Evolutionary conservation across 768 basidiomycete species (phyloP).

Genomic region (Rhodotorula diobovata): DNA sequence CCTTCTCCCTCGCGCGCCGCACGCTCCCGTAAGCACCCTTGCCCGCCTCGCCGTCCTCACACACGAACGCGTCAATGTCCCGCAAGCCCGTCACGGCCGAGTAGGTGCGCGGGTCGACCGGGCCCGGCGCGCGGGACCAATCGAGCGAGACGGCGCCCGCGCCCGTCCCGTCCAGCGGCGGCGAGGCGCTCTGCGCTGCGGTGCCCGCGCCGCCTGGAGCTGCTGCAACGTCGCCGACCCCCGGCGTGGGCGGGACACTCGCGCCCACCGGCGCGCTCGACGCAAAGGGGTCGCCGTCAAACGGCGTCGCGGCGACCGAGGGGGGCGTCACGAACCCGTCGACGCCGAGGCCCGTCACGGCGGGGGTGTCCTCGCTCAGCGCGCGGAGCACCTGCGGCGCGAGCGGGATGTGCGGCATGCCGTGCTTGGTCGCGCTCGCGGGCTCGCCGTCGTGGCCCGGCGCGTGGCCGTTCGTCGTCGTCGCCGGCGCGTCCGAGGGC

Average conservation of each 20-base stretch:
- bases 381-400: constrained; percentile 17
- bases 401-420: neutral
- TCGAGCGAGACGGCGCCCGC: constrained; percentile 36
- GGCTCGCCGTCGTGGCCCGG: neutral
- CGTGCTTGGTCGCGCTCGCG: neutral
- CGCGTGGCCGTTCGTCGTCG: neutral
- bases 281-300: constrained; percentile 22
- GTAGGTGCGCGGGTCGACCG: constrained; percentile 47
- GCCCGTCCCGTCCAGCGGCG: neutral
- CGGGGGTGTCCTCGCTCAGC: constrained; percentile 1
- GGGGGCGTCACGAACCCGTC: constrained; percentile 8
- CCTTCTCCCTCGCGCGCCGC: constrained; percentile 76
- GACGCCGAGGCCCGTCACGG: neutral
- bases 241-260: constrained; percentile 3
- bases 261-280: neutral
- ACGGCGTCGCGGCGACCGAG: neutral
- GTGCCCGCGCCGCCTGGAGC: neutral
- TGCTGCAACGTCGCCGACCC: neutral
- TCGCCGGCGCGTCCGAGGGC: neutral
- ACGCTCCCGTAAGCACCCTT: constrained; percentile 94
- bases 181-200: constrained; percentile 1
- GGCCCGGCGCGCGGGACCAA: constrained; percentile 45
- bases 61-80: constrained; percentile 77
- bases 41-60: constrained; percentile 75
- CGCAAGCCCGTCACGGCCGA: constrained; percentile 56